Percentiles rank a stretch among this genome's conserved stretches.
These are phyloP conservation scores for Iris macrosiphon DNA, from an alignment of 106 monocot genomes.

Conservation along the genomic window DNA sequence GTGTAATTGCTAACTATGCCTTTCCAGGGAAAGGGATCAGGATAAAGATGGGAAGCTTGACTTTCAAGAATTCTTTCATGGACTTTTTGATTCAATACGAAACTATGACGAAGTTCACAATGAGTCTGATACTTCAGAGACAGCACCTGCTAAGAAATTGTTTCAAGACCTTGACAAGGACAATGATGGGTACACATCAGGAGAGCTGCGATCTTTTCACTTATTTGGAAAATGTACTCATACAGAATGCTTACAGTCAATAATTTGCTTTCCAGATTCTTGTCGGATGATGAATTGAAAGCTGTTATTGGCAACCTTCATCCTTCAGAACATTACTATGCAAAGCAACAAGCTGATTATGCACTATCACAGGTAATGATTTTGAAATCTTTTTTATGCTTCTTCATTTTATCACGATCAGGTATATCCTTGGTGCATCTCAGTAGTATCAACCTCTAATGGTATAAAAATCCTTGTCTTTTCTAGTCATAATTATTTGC, in stretches of 20 bases:
- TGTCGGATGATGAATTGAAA: constrained; percentile 68
- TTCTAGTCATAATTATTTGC: no score
- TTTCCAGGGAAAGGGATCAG: constrained; percentile 72
- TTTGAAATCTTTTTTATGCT: neutral
- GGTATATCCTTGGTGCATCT: no score
- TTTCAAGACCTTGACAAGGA: constrained; percentile 73
- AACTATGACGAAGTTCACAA: constrained; percentile 42
- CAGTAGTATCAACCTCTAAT: no score
- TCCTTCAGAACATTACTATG: constrained; percentile 81
- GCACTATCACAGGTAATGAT: constrained; percentile 58
- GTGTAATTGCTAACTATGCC: neutral
- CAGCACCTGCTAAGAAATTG: constrained; percentile 47
- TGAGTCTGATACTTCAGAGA: constrained; percentile 33
- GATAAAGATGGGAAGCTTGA: constrained; percentile 85
- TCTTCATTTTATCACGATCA: neutral
- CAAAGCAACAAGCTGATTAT: constrained; percentile 85
- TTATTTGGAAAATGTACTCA: neutral
- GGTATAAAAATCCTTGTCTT: no score
- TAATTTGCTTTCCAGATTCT: constrained; percentile 35
- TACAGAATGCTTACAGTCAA: constrained; percentile 6
- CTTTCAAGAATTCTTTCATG: constrained; percentile 77
- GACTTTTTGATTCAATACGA: constrained; percentile 66
- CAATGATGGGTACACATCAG: constrained; percentile 53
- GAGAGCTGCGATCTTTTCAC: neutral
- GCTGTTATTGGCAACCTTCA: constrained; percentile 66